Base-by-base conservation (phyloP, 2,329 filamentous ascomycete genomes). In the Alternaria arborescens region DNA sequence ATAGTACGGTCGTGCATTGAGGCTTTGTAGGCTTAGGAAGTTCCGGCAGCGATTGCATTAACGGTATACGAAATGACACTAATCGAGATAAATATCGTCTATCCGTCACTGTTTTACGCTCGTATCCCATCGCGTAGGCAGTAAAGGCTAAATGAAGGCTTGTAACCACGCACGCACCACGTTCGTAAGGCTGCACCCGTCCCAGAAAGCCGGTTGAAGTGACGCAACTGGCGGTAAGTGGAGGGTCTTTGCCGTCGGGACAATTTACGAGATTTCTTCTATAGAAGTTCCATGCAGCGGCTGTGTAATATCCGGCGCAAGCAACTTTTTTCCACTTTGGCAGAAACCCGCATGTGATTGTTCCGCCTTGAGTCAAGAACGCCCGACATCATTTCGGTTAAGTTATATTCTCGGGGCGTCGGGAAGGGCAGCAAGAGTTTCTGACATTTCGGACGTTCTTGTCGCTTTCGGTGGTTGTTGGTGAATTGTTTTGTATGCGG, bases 201-300 rank as follows among this genome's bases (percentile, higher is more conserved):
- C 61, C 65, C 63, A 60, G 38, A 41, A 38, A 46, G 34, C 8
- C 53, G 65, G 65, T 48, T 48, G 26, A 51, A 50, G 58, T 62
- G 65, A 68, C 63, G 61, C 60, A 64, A 50, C 62, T 52, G 55
- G 46, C 59, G 59, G 58, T 34, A 65, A 41, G 30, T 58, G 44
- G 41, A 55, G 51, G 36, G 61, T 34, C 43, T 53, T 16, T 56
- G 43, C 61, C 54, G 58, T 47, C 60, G 65, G 58, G 58, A 32
- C 43, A 65, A 64, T 60, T 20, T 61, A 47, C 30, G 26, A 30
- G 42, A 38, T 51, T n/a, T 18, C 51, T 57, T 51, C 24, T 55
- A 22, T 28, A 42, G 28, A 38, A 53, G 44, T 30, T 52, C 16
- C 32, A 36, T 58, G 58, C 55, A 60, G 54, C 40, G 30, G 44